Conservation (phyloP, 345 rosid genomes). For the Eutrema japonicum region DNA sequence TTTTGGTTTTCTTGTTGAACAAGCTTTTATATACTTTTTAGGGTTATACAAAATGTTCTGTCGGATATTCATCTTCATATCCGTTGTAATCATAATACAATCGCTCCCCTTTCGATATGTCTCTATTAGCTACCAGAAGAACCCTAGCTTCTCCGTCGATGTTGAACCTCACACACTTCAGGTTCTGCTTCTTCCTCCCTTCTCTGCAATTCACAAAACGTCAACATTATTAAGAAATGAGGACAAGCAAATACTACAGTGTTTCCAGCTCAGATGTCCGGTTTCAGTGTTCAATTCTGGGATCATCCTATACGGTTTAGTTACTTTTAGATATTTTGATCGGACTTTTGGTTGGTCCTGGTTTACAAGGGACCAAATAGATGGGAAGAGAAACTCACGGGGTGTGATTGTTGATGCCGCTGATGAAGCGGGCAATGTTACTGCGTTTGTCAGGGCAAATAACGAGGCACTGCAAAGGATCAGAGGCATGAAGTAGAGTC, state of each 20-base stretch:
- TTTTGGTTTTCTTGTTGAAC: slow-evolving; percentile 15
- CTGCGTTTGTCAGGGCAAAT: slow-evolving; percentile 85
- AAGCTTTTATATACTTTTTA: background rate
- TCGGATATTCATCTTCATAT: slow-evolving; percentile 86
- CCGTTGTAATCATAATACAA: slow-evolving; percentile 96
- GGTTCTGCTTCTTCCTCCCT: slow-evolving; percentile 92
- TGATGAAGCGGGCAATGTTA: slow-evolving; percentile 86
- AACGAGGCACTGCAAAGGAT: slow-evolving; percentile 72
- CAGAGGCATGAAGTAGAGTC: slow-evolving; percentile 76
- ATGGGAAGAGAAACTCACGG: slow-evolving; percentile 57
- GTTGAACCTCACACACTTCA: slow-evolving; percentile 86
- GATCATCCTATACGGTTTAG: background rate
- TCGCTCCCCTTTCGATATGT: slow-evolving; percentile 78
- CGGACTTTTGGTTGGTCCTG: background rate
- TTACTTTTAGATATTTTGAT: background rate
- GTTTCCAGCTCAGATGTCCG: slow-evolving; percentile 4
- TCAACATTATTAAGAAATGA: slow-evolving; percentile 6
- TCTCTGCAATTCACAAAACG: slow-evolving; percentile 59
- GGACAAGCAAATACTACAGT: slow-evolving; percentile 1
- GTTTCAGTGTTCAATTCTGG: background rate
- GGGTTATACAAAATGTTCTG: slow-evolving; percentile 85
- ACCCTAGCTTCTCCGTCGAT: slow-evolving; percentile 86
- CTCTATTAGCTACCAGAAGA: slow-evolving; percentile 83
- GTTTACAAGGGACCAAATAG: slow-evolving; percentile 2
- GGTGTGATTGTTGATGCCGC: slow-evolving; percentile 91